phyloP scores from a whole-genome alignment of 495 filamentous ascomycete genomes.

The Darksidea phi region DNA sequence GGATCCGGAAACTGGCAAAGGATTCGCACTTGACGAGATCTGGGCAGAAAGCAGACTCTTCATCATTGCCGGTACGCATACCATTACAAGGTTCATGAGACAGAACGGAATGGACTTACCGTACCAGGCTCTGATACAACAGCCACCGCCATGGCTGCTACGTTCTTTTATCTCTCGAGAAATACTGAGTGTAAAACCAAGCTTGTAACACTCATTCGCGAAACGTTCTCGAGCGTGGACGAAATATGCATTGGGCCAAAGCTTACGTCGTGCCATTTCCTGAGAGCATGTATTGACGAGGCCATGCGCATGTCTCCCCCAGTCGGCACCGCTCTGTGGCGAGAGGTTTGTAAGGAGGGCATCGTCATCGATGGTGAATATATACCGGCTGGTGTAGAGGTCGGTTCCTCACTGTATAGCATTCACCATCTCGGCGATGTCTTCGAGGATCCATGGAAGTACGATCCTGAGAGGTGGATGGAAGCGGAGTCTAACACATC shows the following conservation, averaged over 20 bases:
- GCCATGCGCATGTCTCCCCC: background rate
- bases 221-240: background rate
- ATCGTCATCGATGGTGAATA: background rate
- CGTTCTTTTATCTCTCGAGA: background rate
- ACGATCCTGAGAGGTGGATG: too few species aligned
- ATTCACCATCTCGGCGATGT: too few species aligned
- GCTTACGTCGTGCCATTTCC: background rate
- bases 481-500: too few species aligned
- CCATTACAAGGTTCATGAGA: too few species aligned
- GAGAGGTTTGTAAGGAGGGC: background rate
- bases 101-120: too few species aligned
- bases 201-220: background rate
- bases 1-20: too few species aligned
- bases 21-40: too few species aligned
- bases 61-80: too few species aligned
- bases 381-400: conserved; percentile 5
- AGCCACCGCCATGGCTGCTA: background rate
- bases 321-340: background rate
- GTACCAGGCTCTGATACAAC: conserved; percentile 9
- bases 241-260: background rate
- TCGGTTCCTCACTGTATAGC: too few species aligned
- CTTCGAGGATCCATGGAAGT: too few species aligned
- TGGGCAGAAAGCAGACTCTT: too few species aligned
- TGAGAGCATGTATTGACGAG: conserved; percentile 10
- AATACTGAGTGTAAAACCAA: background rate